These are phyloP conservation scores for Casuarina glauca DNA, from an alignment of 306 rosid genomes.

Conservation along the genomic window DNA sequence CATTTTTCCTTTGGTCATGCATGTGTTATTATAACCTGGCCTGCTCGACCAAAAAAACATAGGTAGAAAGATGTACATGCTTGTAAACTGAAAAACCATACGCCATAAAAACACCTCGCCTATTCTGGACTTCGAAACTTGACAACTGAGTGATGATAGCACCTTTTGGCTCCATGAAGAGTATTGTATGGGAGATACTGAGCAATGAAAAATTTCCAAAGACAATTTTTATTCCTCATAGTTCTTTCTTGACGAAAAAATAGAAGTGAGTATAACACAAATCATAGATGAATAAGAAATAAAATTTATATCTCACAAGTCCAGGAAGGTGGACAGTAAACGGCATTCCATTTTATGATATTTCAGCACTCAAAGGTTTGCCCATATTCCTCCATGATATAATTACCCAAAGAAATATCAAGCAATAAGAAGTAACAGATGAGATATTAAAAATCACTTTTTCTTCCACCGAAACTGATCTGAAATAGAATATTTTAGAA, in stretches of 20 bases:
- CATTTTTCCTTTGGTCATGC: not conserved
- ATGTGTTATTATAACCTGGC: not conserved
- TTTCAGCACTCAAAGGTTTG: not conserved
- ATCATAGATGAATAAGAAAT: not conserved
- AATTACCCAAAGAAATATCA: not conserved
- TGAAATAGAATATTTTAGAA: not conserved
- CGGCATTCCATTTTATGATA: not conserved
- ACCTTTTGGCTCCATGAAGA: not conserved
- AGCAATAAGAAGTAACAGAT: not conserved
- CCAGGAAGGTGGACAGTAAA: not conserved
- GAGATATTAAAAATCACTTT: not conserved
- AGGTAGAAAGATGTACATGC: not conserved
- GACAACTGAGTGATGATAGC: not conserved
- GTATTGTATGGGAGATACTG: not conserved
- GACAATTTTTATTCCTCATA: not conserved
- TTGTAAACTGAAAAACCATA: not conserved
- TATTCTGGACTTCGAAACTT: not conserved
- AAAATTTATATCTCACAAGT: not conserved
- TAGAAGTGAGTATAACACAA: not conserved
- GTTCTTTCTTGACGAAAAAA: conserved; percentile 2
- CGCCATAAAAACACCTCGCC: not conserved
- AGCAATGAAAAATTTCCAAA: not conserved
- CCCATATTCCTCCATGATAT: not conserved
- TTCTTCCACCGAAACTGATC: not conserved
- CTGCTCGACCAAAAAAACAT: not conserved